These are phyloP conservation scores for Westerdykella ornata DNA, from an alignment of 2,329 filamentous ascomycete species.

Conservation along the genomic window DNA sequence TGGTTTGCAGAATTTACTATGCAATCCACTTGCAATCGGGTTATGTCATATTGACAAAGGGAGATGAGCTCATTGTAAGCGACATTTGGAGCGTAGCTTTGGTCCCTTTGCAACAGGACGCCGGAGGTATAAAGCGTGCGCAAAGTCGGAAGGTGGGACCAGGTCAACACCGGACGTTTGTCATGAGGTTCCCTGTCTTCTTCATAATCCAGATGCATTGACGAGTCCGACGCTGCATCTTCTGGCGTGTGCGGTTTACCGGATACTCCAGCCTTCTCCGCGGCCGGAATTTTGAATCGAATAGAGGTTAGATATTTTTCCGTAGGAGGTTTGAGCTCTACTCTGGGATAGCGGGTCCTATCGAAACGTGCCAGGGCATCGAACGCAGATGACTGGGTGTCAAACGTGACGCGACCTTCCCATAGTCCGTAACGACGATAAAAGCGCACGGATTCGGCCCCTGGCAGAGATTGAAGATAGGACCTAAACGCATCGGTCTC, in stretches of 20 bases:
- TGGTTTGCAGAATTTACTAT: conserved; percentile 30
- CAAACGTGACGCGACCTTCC: conserved; percentile 18
- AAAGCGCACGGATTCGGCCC: conserved; percentile 16
- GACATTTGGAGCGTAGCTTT: conserved; percentile 26
- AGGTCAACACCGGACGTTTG: conserved; percentile 7
- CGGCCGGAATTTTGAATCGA: conserved; percentile 13
- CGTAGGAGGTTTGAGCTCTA: conserved; percentile 11
- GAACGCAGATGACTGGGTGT: conserved; percentile 7
- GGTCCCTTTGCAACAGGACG: conserved; percentile 20
- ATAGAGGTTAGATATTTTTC: conserved; percentile 10
- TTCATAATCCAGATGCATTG: conserved; percentile 9
- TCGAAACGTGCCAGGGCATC: conserved; percentile 16
- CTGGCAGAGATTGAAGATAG: conserved; percentile 16
- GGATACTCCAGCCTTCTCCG: not conserved
- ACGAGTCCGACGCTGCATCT: conserved; percentile 9
- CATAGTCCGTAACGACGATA: conserved; percentile 18
- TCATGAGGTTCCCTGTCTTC: conserved; percentile 2
- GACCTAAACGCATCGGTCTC: conserved; percentile 12
- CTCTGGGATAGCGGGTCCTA: conserved; percentile 9
- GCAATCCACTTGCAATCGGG: conserved; percentile 28
- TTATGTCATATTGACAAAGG: conserved; percentile 27
- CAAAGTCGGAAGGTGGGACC: conserved; percentile 23
- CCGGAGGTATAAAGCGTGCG: conserved; percentile 22
- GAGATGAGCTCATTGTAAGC: conserved; percentile 27
- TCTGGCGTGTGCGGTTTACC: conserved; percentile 1